phyloP scores from a whole-genome alignment of 352 stramenopile genomes.

The Phytophthora litchii region DNA sequence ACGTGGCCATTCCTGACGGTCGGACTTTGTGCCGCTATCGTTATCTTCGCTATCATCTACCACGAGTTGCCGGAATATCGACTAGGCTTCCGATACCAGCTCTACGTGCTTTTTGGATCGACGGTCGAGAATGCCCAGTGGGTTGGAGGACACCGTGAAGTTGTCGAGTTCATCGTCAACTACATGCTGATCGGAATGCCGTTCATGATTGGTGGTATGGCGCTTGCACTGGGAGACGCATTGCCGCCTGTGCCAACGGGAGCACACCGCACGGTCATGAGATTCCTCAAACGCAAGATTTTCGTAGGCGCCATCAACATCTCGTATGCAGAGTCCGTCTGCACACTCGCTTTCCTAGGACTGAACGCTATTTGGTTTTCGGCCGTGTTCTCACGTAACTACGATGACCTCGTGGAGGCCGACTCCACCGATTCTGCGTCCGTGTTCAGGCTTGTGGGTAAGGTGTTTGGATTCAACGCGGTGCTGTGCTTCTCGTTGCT shows the following conservation, averaged over 20 bases:
- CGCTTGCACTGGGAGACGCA: slow-evolving; percentile 65
- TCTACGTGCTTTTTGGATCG: slow-evolving; percentile 71
- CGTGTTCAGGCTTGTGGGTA: slow-evolving; percentile 59
- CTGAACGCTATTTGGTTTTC: slow-evolving; percentile 85
- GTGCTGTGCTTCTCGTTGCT: slow-evolving; percentile 70
- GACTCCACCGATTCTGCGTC: slow-evolving; percentile 48
- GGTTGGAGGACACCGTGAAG: slow-evolving; percentile 76
- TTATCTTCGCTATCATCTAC: slow-evolving; percentile 74
- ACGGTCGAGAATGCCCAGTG: slow-evolving; percentile 53
- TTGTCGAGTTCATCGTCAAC: slow-evolving; percentile 77
- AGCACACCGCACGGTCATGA: slow-evolving; percentile 71
- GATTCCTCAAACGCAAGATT: slow-evolving; percentile 86
- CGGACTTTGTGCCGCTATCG: slow-evolving; percentile 46
- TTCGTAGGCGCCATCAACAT: slow-evolving; percentile 72
- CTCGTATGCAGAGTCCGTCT: slow-evolving; percentile 80
- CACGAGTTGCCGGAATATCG: slow-evolving; percentile 78
- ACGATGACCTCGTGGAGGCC: slow-evolving; percentile 49
- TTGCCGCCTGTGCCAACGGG: slow-evolving; percentile 73
- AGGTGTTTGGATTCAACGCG: slow-evolving; percentile 78
- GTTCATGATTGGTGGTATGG: slow-evolving; percentile 76
- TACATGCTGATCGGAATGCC: slow-evolving; percentile 76
- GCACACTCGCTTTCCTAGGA: slow-evolving; percentile 71
- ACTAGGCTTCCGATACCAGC: slow-evolving; percentile 58
- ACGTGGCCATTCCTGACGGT: slow-evolving; percentile 77
- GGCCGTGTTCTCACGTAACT: slow-evolving; percentile 79